These are phyloP conservation scores for Epithele typhae DNA, from an alignment of 768 basidiomycete genomes.

Conservation along the genomic window DNA sequence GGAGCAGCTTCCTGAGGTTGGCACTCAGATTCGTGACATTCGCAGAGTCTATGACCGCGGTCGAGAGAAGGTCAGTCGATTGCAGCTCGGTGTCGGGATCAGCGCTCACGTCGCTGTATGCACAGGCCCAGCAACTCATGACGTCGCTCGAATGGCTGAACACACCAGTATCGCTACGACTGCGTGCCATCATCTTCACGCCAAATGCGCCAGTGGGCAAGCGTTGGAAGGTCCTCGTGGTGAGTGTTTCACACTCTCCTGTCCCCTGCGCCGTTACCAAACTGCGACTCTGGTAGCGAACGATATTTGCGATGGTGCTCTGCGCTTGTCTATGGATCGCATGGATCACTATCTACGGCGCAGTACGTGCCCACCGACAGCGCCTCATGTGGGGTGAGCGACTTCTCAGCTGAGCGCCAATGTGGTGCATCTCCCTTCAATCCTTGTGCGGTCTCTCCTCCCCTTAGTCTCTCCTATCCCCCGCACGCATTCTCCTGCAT, in stretches of 20 bases:
- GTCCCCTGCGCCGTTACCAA: neutral
- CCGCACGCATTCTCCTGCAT: too few relatives aligned
- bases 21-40: conserved; percentile 58
- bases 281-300: conserved; percentile 13
- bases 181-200: conserved; percentile 72
- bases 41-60: conserved; percentile 69
- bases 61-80: conserved; percentile 50
- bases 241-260: conserved; percentile 23
- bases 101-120: neutral
- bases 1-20: conserved; percentile 55
- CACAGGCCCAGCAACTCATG: conserved; percentile 62
- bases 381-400: conserved; percentile 77
- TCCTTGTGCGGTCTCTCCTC: too few relatives aligned
- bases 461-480: too few relatives aligned
- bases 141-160: conserved; percentile 69
- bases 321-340: conserved; percentile 54
- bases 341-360: conserved; percentile 61
- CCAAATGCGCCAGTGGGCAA: conserved; percentile 66
- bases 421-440: too few relatives aligned
- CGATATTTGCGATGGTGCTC: conserved; percentile 53
- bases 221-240: conserved; percentile 64
- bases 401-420: conserved; percentile 64
- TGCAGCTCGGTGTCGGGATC: neutral
- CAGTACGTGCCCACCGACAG: conserved; percentile 69
- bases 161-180: conserved; percentile 72